Evolutionary conservation across 495 filamentous ascomycete species (phyloP).

Genomic region (Neurospora cerealis): DNA sequence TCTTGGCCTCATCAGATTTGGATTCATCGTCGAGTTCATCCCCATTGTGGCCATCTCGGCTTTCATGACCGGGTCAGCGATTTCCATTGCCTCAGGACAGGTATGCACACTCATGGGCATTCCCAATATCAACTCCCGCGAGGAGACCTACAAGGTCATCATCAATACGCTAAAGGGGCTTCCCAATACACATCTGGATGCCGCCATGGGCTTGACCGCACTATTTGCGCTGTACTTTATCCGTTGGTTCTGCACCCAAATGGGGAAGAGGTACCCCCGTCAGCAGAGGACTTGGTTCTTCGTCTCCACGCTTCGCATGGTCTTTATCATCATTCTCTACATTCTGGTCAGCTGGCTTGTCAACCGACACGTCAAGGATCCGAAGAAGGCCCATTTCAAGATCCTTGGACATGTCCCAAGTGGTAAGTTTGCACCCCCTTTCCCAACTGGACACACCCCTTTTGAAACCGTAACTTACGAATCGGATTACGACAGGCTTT

Average conservation of each 20-base stretch:
- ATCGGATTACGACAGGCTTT: constrained; percentile 25
- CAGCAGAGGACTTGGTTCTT: constrained; percentile 34
- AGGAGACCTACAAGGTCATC: constrained; percentile 39
- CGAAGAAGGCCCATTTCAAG: constrained; percentile 25
- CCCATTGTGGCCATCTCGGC: constrained; percentile 39
- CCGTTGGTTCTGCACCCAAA: constrained; percentile 31
- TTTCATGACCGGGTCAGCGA: constrained; percentile 46
- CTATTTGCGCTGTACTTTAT: constrained; percentile 40
- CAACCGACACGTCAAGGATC: constrained; percentile 21
- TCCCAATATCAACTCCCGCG: constrained; percentile 36
- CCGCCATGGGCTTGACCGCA: constrained; percentile 42
- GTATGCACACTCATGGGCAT: constrained; percentile 40
- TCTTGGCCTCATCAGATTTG: constrained; percentile 37
- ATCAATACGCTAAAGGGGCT: constrained; percentile 43
- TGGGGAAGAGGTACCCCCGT: constrained; percentile 30
- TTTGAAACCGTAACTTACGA: neutral
- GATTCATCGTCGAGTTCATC: constrained; percentile 47
- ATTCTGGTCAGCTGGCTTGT: constrained; percentile 31
- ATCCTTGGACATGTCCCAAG: constrained; percentile 34
- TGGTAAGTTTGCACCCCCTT: constrained; percentile 19
- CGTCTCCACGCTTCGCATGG: constrained; percentile 33
- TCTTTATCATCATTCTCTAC: constrained; percentile 34
- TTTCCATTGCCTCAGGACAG: constrained; percentile 43
- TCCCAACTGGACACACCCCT: neutral
- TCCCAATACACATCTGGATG: constrained; percentile 35